Conservation (phyloP, 2,329 filamentous ascomycete genomes). For the Verticillium isaacii region DNA sequence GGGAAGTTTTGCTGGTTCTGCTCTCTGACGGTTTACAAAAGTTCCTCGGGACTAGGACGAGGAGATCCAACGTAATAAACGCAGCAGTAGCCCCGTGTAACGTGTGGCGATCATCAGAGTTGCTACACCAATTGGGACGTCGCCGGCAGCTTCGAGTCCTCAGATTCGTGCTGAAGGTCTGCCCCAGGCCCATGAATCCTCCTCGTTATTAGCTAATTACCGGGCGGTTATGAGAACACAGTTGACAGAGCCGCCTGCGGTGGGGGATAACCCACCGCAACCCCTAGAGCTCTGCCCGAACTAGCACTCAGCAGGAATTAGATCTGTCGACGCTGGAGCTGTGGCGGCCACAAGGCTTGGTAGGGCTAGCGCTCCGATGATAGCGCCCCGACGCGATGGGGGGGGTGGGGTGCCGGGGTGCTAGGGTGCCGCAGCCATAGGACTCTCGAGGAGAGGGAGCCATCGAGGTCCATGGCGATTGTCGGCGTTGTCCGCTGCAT, state of each 20-base stretch:
- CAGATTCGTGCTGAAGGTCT: neutral
- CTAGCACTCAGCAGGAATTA: too few species aligned
- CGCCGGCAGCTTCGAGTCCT: neutral
- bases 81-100: neutral
- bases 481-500: neutral
- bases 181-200: neutral
- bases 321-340: neutral
- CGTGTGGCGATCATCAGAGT: neutral
- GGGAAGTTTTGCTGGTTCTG: neutral
- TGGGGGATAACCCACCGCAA: neutral
- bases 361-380: neutral
- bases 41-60: neutral
- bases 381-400: neutral
- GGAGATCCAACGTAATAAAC: neutral
- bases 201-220: neutral
- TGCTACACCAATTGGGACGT: neutral
- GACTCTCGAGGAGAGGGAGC: neutral
- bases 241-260: neutral
- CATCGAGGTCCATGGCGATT: neutral
- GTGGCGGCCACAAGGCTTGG: neutral
- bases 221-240: neutral
- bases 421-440: neutral
- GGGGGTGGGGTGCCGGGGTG: neutral
- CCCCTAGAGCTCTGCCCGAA: too few species aligned
- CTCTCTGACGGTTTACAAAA: neutral